These are phyloP conservation scores for Periconia digitata DNA, from an alignment of 2,329 filamentous ascomycete species.

Conservation along the genomic window DNA sequence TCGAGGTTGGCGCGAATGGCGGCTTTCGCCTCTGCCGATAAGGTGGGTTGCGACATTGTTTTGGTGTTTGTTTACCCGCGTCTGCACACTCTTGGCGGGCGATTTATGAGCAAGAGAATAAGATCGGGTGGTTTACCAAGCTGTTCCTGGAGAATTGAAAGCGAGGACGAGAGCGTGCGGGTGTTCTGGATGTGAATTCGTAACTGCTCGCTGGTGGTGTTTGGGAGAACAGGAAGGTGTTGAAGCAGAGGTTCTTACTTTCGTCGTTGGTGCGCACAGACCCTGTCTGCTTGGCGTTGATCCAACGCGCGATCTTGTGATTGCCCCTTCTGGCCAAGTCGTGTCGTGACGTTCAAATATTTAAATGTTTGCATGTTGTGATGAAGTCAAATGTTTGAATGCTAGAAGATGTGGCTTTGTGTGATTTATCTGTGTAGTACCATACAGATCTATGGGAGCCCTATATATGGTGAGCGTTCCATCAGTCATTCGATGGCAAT, in stretches of 20 bases:
- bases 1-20: constrained; percentile 35
- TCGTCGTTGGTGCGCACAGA: constrained; percentile 6
- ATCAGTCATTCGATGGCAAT: too few species aligned
- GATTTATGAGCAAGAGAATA: neutral
- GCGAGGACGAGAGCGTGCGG: constrained; percentile 3
- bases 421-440: too few species aligned
- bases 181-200: constrained; percentile 18
- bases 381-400: too few species aligned
- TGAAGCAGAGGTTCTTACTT: neutral
- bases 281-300: constrained; percentile 3
- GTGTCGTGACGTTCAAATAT: neutral
- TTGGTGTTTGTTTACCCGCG: constrained; percentile 16
- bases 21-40: constrained; percentile 39
- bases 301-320: constrained; percentile 14
- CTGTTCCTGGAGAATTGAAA: constrained; percentile 1
- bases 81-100: constrained; percentile 6
- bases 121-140: neutral
- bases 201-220: constrained; percentile 14
- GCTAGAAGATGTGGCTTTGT: too few species aligned
- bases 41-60: constrained; percentile 22
- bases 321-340: neutral
- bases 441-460: too few species aligned
- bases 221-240: constrained; percentile 16
- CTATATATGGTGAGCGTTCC: too few species aligned
- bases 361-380: neutral